Base-by-base conservation (phyloP, 169 alveolate genomes). In the Eimeria praecox region DNA sequence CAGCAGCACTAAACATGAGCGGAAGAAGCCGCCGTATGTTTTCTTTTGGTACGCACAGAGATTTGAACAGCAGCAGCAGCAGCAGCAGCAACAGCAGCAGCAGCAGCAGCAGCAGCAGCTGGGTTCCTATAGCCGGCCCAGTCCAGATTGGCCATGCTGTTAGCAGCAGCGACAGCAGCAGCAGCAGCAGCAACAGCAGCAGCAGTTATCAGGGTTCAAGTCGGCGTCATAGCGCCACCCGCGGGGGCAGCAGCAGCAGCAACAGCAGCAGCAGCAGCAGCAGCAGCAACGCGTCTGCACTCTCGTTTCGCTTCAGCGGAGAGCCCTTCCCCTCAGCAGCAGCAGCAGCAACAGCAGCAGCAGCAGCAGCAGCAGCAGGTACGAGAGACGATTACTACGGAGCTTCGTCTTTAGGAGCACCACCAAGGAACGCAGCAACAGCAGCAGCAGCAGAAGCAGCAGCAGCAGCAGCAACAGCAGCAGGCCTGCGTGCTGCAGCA, bases 201-300 rank as follows among this genome's bases (percentile, higher is more conserved):
- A 83, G 77, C 54, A 35, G 27, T 54, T 24, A 6, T 24, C 69
- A 80, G n/a, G 3, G 89, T 69, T 8, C 69, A 27, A 80, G 38
- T n/a, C 8, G 69, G 59, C 46, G 64, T 18, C 69, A 42, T 22
- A 80, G 66, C 59, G 54, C 42, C 27, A 80, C 20, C 89, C 33
- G 42, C n/a, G 69, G 42, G 46, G 66, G 89, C 69, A 46, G 62
- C 62, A 80, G 69, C 89, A 80, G 90, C 90, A 80, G 18, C 90
- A 80, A 69, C 66, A 80, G 90, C 66, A 46, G 90, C 90, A 80
- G 90, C 90, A 80, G 18, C 90, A 80, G 89, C 66, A 80, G 90
- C 66, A 46, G 90, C 90, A 80, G 40, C 71, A 46, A 80, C 69
- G 0, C 66, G 38, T 27, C 71, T 80, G 90, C 90, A 24, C 71